These are phyloP conservation scores for Fusarium sp. DNA, from an alignment of 2,329 filamentous ascomycete genomes.

Conservation along the genomic window DNA sequence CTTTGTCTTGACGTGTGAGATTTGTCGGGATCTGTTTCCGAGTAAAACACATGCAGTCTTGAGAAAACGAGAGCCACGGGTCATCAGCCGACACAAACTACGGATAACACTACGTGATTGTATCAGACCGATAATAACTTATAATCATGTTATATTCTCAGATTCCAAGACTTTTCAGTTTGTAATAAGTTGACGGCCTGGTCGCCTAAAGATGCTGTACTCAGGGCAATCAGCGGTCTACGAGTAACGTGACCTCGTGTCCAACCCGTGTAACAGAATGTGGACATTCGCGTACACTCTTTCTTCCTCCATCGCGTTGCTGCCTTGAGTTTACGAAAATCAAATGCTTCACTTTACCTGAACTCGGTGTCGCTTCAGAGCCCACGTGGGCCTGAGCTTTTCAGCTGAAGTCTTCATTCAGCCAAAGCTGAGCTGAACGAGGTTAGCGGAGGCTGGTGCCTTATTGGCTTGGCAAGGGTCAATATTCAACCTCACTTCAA, in stretches of 20 bases:
- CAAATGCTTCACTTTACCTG: neutral
- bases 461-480: neutral
- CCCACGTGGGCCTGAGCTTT: neutral
- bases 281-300: neutral
- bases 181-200: neutral
- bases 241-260: slow-evolving; percentile 18
- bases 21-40: neutral
- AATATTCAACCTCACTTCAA: neutral
- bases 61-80: neutral
- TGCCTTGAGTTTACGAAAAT: neutral
- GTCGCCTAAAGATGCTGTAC: neutral
- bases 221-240: neutral
- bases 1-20: neutral
- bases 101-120: neutral
- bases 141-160: neutral
- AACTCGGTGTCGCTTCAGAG: neutral
- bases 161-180: neutral
- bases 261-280: neutral
- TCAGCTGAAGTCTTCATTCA: neutral
- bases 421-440: neutral
- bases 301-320: neutral
- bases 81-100: neutral
- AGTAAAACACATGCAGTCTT: neutral
- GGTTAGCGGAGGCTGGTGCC: slow-evolving; percentile 17
- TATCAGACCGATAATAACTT: neutral